A percentile compares a stretch with the other conserved stretches of the same genome.
phyloP scores from a whole-genome alignment of 2,329 filamentous ascomycete genomes.

The Diplodia mutila region DNA sequence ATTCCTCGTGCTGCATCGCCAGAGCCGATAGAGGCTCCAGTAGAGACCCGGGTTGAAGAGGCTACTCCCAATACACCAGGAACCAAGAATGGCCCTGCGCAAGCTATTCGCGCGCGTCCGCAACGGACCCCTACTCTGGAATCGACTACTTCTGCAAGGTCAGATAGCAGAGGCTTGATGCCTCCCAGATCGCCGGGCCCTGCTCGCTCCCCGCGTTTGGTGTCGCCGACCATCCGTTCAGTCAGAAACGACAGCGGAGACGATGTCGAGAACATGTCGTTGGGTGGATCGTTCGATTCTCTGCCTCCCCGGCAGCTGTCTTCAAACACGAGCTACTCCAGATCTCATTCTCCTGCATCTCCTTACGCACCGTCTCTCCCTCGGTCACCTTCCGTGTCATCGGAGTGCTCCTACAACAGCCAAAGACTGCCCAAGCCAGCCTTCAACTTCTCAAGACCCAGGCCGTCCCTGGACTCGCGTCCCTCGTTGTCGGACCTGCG shows the following conservation, averaged over 20 bases:
- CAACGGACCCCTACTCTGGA: conserved; percentile 47
- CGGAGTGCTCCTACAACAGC: conserved; percentile 71
- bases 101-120: conserved; percentile 35
- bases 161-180: conserved; percentile 25
- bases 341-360: conserved; percentile 65
- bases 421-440: conserved; percentile 67
- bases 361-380: conserved; percentile 62
- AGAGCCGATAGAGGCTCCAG: conserved; percentile 46
- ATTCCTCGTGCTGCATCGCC: conserved; percentile 52
- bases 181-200: conserved; percentile 48
- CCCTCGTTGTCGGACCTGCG: conserved; percentile 31
- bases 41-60: conserved; percentile 42
- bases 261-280: conserved; percentile 70
- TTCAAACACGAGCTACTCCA: conserved; percentile 66
- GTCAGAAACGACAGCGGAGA: conserved; percentile 59
- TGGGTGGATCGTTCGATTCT: conserved; percentile 64
- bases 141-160: conserved; percentile 34
- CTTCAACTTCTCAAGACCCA: conserved; percentile 91
- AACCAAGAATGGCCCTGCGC: conserved; percentile 35
- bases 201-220: conserved; percentile 37
- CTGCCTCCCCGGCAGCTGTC: conserved; percentile 76
- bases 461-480: conserved; percentile 51
- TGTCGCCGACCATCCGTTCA: conserved; percentile 52
- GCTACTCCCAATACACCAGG: conserved; percentile 47
- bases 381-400: conserved; percentile 82